Percentiles rank a stretch among this genome's conserved stretches.
These are phyloP conservation scores for Tricholoma furcatifolium DNA, from an alignment of 768 basidiomycete species.

Conservation along the genomic window DNA sequence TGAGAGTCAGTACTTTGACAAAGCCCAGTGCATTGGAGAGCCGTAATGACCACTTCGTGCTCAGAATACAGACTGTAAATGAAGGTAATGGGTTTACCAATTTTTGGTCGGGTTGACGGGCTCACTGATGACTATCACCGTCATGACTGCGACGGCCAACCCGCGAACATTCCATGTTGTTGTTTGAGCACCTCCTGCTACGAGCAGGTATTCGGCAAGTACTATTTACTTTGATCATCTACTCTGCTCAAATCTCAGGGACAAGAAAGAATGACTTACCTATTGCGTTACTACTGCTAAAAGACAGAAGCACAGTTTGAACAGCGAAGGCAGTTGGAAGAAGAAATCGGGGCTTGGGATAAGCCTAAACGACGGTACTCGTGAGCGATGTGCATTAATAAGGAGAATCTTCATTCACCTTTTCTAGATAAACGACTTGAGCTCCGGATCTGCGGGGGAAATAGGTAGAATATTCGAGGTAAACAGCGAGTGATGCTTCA, in stretches of 20 bases:
- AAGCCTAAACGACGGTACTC: constrained; percentile 27
- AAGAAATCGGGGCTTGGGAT: constrained; percentile 39
- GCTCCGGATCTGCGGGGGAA: constrained; percentile 51
- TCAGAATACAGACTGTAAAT: constrained; percentile 27
- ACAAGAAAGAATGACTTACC: constrained; percentile 18
- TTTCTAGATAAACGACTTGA: constrained; percentile 46
- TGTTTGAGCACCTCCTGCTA: constrained; percentile 27
- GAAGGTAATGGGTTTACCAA: not conserved
- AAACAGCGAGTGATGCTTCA: constrained; percentile 34
- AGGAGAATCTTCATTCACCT: constrained; percentile 21
- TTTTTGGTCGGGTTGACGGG: not conserved
- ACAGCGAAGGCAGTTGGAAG: constrained; percentile 44
- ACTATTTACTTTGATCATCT: constrained; percentile 19
- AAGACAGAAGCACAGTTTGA: constrained; percentile 35
- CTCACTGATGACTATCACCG: constrained; percentile 29
- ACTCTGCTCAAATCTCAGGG: not conserved
- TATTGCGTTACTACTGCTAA: constrained; percentile 38
- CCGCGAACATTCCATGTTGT: constrained; percentile 34
- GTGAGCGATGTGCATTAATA: not conserved
- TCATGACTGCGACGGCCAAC: constrained; percentile 32
- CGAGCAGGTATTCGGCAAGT: constrained; percentile 34
- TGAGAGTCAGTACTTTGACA: constrained; percentile 30
- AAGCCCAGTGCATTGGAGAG: constrained; percentile 32
- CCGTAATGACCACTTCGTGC: constrained; percentile 38
- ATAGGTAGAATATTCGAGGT: constrained; percentile 44